A percentile compares a stretch with the other conserved stretches of the same genome.
Evolutionary conservation across 305 asterid genomes (phyloP).

Genomic region (Plantago lanceolata): DNA sequence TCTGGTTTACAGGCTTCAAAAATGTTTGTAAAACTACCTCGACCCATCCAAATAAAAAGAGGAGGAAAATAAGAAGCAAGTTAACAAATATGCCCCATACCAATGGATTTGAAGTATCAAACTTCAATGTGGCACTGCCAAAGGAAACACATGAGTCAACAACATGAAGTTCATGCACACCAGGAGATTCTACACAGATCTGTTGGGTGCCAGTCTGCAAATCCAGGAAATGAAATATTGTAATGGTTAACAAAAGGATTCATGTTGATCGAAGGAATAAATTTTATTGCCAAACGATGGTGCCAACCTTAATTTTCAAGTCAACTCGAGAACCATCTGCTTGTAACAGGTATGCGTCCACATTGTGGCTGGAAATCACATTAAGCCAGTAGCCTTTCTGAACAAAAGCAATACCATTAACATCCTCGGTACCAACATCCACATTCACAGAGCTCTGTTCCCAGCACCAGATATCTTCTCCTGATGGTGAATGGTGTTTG

Average conservation of each 20-base stretch:
- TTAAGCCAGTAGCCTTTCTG: constrained; percentile 88
- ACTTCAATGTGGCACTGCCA: constrained; percentile 57
- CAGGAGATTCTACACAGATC: constrained; percentile 74
- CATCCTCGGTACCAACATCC: constrained; percentile 75
- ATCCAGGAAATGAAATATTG: constrained; percentile 18
- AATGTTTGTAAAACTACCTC: constrained; percentile 10
- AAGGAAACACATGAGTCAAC: constrained; percentile 78
- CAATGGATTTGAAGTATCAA: constrained; percentile 64
- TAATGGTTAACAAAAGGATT: constrained; percentile 22
- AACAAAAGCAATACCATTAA: constrained; percentile 61
- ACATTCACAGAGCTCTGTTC: constrained; percentile 53
- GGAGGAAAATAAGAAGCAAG: constrained; percentile 13
- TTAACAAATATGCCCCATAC: constrained; percentile 40
- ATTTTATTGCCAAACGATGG: constrained; percentile 22
- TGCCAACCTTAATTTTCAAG: constrained; percentile 69
- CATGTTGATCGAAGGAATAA: constrained; percentile 18
- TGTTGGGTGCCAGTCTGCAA: constrained; percentile 87
- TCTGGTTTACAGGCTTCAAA: too few species aligned
- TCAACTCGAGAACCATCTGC: constrained; percentile 52
- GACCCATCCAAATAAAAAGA: constrained; percentile 17
- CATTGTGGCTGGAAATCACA: constrained; percentile 78
- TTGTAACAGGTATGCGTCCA: constrained; percentile 64
- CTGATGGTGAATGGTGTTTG: constrained; percentile 48
- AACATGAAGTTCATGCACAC: constrained; percentile 89
- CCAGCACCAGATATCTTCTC: constrained; percentile 96